phyloP scores from a whole-genome alignment of 257 asterid genomes.

The Rauvolfia tetraphylla region DNA sequence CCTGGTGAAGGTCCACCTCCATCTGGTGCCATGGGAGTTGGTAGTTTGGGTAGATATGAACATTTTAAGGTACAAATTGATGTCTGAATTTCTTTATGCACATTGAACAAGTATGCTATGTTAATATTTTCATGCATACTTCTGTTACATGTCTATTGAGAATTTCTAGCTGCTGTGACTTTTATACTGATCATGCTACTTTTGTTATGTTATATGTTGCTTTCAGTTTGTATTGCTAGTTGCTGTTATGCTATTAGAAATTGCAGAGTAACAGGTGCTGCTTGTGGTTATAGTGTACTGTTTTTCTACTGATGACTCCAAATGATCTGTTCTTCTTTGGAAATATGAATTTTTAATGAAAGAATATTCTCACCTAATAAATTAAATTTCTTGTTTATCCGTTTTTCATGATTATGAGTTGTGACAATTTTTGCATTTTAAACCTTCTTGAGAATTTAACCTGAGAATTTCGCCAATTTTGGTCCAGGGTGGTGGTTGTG shows the following conservation, averaged over 20 bases:
- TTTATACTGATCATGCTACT: constrained; percentile 1
- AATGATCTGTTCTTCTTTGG: not conserved
- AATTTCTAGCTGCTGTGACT: not conserved
- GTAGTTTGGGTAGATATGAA: constrained; percentile 57
- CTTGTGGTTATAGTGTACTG: not conserved
- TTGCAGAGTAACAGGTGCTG: not conserved
- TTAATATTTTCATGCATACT: not conserved
- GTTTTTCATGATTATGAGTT: constrained; percentile 3
- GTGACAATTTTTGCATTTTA: not conserved
- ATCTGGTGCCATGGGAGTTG: constrained; percentile 33
- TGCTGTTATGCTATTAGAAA: not conserved
- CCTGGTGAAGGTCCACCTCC: constrained; percentile 34
- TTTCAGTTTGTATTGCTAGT: not conserved
- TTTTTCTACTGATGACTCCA: not conserved
- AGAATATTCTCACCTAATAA: not conserved
- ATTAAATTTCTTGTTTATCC: not conserved
- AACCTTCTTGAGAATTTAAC: not conserved
- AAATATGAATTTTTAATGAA: not conserved
- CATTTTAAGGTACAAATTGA: constrained; percentile 18
- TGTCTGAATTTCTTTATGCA: constrained; percentile 3
- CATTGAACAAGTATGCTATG: not conserved
- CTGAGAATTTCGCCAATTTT: constrained; percentile 3
- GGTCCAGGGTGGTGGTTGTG: constrained; percentile 53
- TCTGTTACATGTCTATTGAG: not conserved
- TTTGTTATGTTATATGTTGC: not conserved